Base-by-base conservation (phyloP, 495 filamentous ascomycete genomes). In the Penicillium bialowiezense region DNA sequence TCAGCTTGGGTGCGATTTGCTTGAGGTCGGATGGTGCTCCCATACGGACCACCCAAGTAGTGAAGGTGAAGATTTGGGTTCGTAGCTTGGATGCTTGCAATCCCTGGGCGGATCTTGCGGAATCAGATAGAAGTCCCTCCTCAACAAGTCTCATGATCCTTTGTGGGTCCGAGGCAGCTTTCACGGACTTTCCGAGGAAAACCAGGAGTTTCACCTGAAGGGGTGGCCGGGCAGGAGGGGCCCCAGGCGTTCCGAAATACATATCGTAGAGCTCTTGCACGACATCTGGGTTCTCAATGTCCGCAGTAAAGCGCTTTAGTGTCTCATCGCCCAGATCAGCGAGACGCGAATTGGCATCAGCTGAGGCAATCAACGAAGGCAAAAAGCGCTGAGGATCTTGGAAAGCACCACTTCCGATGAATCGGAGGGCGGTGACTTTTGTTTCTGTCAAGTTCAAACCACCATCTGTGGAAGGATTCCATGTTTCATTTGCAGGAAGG, bases 371-470 rank as follows among this genome's bases (percentile, higher is more conserved):
- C 13, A 98, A 67, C 14, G 88, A 84, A 5, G 90, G 86, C n/a
- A 96, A 64, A 57, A 95, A 89, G 14, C 87, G 77, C 56, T 96
- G 88, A 2, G 79, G 56, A 58, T 96, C 87, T 1, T 68, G 79
- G 65, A 97, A 97, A 13, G 89, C 86, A 10, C 90, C 90, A 60
- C 87, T 95, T 0, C 86, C 79, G 13, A 98, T 72, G 50, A 97
- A 88, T 41, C 68, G 79, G 24, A 85, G 71, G 18, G 77, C 83
- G 23, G 79, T 76, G 33, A 83, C 78, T 63, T 96, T 95, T 7
- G 82, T 79, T 50, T 79, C 74, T 0, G 72, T 71, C 3, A 80
- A 64, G 62, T 84, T 90, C 43, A 93, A 65, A 0, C 89, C 88
- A 12, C 78, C 78, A 3, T 72, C 61, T 3, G 65, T 51, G 33